These are phyloP conservation scores for Spathaspora girioi DNA, from an alignment of 805 yeast species.

Conservation along the genomic window DNA sequence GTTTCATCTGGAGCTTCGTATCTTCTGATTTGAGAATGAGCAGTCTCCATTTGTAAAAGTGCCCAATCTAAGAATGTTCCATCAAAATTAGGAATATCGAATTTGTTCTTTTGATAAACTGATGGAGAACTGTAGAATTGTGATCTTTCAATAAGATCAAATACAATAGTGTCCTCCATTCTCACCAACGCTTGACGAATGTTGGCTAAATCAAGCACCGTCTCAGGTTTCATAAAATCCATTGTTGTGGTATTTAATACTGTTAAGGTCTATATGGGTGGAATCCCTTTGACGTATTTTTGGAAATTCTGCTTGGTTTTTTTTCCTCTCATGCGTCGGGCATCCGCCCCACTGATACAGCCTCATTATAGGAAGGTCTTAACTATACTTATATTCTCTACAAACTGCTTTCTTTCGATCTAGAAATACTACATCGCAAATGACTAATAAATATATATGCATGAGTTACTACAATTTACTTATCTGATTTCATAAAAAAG, in stretches of 20 bases:
- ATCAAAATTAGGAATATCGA: conserved; percentile 59
- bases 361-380: not conserved
- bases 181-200: conserved; percentile 82
- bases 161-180: conserved; percentile 95
- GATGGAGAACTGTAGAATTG: conserved; percentile 76
- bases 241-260: conserved; percentile 28
- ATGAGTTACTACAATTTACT: not conserved
- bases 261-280: not conserved
- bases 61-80: conserved; percentile 90
- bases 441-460: not conserved
- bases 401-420: not conserved
- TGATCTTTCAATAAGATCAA: conserved; percentile 88
- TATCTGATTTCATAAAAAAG: too few species aligned
- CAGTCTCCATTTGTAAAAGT: conserved; percentile 65
- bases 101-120: conserved; percentile 61
- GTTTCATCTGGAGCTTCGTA: conserved; percentile 93
- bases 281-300: not conserved
- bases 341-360: too few species aligned
- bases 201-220: conserved; percentile 75
- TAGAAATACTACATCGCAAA: too few species aligned
- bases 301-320: not conserved
- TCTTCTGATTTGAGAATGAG: conserved; percentile 71
- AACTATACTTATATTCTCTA: not conserved
- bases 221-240: conserved; percentile 82
- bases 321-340: not conserved